Evolutionary conservation across 768 basidiomycete genomes (phyloP).

Genomic region (Suillus decipiens): DNA sequence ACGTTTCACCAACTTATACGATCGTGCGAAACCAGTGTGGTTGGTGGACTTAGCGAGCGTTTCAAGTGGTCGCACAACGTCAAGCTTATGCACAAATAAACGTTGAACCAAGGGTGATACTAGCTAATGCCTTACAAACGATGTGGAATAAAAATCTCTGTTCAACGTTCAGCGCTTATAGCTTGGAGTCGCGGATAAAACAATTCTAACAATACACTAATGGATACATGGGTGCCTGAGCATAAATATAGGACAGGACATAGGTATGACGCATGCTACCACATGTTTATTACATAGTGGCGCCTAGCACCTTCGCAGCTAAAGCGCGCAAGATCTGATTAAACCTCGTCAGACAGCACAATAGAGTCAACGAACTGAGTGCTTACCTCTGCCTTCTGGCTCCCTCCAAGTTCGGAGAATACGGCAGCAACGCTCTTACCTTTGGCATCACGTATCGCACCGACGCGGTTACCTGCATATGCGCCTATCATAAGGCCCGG

Average conservation of each 20-base stretch:
- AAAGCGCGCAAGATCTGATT: slow-evolving; percentile 75
- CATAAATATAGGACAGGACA: background rate
- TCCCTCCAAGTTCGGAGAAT: slow-evolving; percentile 71
- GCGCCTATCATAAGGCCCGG: slow-evolving; percentile 88
- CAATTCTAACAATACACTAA: background rate
- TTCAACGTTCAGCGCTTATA: background rate
- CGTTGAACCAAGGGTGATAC: background rate
- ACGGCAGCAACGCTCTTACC: slow-evolving; percentile 91
- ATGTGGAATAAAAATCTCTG: background rate
- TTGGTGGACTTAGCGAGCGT: no score
- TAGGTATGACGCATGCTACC: background rate
- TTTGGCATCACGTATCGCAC: slow-evolving; percentile 91
- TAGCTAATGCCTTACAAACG: background rate
- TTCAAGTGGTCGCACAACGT: background rate
- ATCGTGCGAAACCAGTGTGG: background rate
- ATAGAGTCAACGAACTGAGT: slow-evolving; percentile 2
- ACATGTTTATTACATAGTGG: slow-evolving; percentile 39
- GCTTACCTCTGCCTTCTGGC: slow-evolving; percentile 84
- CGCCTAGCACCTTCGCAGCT: slow-evolving; percentile 81
- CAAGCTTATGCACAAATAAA: background rate
- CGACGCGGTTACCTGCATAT: slow-evolving; percentile 86
- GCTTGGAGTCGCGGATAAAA: background rate
- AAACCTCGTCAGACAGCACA: slow-evolving; percentile 2
- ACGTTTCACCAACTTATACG: background rate
- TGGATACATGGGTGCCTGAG: background rate